phyloP scores from a whole-genome alignment of 176 grass and related monocot species.

The Avena sativa region DNA sequence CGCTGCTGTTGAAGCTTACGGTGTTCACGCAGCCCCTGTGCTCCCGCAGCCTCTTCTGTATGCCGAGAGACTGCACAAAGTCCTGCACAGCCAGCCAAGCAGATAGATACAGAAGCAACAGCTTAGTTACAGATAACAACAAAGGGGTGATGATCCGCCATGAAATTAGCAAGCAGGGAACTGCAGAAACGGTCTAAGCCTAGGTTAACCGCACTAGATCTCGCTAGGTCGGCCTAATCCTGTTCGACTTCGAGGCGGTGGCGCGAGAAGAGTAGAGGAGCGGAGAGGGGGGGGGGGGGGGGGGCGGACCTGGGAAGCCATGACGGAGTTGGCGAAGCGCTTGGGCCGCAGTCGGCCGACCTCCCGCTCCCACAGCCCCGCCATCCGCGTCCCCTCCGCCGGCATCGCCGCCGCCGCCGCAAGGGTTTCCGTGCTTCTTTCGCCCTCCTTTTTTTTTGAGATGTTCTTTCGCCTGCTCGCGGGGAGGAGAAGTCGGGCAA shows the following conservation, averaged over 20 bases:
- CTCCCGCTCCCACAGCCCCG: conserved; percentile 59
- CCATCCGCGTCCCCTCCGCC: conserved; percentile 41
- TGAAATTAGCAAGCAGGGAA: neutral
- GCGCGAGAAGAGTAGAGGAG: neutral
- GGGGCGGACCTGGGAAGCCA: conserved; percentile 49
- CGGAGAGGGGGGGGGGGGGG: neutral
- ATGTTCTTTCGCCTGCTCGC: neutral
- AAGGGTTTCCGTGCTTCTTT: conserved; percentile 36
- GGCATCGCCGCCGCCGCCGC: conserved; percentile 30
- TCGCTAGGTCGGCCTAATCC: neutral
- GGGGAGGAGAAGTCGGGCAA: neutral
- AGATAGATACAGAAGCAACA: too few relatives aligned
- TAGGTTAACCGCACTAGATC: neutral
- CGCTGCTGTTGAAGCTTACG: conserved; percentile 68
- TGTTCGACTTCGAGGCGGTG: neutral
- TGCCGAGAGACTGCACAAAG: conserved; percentile 52
- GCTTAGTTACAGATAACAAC: too few relatives aligned
- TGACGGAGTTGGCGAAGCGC: conserved; percentile 51
- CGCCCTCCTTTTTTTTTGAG: neutral
- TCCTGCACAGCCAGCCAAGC: conserved; percentile 45
- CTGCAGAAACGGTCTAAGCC: neutral
- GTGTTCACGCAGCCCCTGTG: conserved; percentile 78
- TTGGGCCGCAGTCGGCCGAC: conserved; percentile 51
- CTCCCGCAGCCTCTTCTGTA: conserved; percentile 64
- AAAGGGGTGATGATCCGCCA: neutral